Evolutionary conservation across 139 green algal species (phyloP).

Genomic region (Coccomyxa sp.): DNA sequence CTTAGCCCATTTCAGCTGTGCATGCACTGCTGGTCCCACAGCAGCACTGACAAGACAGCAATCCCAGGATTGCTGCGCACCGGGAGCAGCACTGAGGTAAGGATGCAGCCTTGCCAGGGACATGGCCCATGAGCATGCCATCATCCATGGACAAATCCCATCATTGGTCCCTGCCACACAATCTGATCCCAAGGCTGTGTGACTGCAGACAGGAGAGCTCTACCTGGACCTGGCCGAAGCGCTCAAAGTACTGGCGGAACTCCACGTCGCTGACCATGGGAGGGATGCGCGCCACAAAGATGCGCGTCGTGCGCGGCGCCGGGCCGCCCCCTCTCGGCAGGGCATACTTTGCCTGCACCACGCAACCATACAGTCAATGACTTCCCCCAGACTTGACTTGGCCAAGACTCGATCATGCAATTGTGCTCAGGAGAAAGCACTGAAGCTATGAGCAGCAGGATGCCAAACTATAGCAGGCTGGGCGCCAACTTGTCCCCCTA

Average conservation of each 20-base stretch:
- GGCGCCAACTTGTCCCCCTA: too few species aligned
- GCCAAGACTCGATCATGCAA: too few species aligned
- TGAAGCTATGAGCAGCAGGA: too few species aligned
- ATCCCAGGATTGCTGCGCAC: too few species aligned
- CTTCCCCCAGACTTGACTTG: too few species aligned
- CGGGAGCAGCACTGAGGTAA: too few species aligned
- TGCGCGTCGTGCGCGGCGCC: slow-evolving; percentile 50
- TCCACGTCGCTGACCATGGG: slow-evolving; percentile 64
- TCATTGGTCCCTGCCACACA: background rate
- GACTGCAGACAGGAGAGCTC: background rate
- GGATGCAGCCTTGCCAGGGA: too few species aligned
- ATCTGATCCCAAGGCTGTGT: background rate
- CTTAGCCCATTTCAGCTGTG: background rate
- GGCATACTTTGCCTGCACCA: slow-evolving; percentile 54
- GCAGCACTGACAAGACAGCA: background rate
- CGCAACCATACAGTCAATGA: background rate
- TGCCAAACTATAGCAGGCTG: too few species aligned
- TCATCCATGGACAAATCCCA: background rate
- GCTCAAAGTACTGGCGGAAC: slow-evolving; percentile 84
- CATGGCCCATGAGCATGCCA: background rate
- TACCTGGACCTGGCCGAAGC: slow-evolving; percentile 67
- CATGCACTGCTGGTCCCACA: background rate
- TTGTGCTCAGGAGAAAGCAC: too few species aligned
- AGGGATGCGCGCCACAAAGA: slow-evolving; percentile 88
- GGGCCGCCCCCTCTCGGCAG: slow-evolving; percentile 33